These are phyloP conservation scores for Sphaerulina musiva DNA, from an alignment of 2,329 filamentous ascomycete genomes.

Conservation along the genomic window DNA sequence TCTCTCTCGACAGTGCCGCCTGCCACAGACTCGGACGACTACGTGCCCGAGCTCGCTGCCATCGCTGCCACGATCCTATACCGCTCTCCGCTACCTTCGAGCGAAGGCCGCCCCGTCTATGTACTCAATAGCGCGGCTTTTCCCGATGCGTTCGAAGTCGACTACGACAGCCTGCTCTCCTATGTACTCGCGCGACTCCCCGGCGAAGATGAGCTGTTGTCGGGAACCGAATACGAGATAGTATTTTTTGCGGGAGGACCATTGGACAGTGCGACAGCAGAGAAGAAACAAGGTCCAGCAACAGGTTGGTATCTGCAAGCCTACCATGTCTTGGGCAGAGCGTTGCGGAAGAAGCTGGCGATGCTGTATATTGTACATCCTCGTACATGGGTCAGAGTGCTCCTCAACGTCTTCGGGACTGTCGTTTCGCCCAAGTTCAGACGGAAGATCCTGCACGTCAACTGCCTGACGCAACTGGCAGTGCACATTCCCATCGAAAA, in stretches of 20 bases:
- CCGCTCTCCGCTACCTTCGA: conserved; percentile 47
- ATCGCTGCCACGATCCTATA: conserved; percentile 50
- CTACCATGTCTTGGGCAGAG: conserved; percentile 50
- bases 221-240: conserved; percentile 50
- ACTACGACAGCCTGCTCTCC: conserved; percentile 50
- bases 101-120: conserved; percentile 46
- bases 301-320: conserved; percentile 54
- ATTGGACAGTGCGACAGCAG: conserved; percentile 38
- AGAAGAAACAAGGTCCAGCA: conserved; percentile 45
- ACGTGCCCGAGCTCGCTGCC: conserved; percentile 43
- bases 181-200: conserved; percentile 51
- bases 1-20: conserved; percentile 46
- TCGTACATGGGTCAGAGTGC: conserved; percentile 50
- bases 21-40: conserved; percentile 41
- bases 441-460: conserved; percentile 53
- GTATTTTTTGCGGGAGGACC: conserved; percentile 53
- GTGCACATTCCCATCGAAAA: conserved; percentile 48
- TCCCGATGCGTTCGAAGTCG: conserved; percentile 48
- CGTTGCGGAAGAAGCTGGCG: conserved; percentile 50
- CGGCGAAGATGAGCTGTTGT: conserved; percentile 50
- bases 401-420: conserved; percentile 52
- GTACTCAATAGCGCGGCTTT: conserved; percentile 53
- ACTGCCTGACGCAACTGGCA: conserved; percentile 45
- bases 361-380: conserved; percentile 54
- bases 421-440: conserved; percentile 53